Conservation (phyloP, 1,139 yeast genomes). For the Lodderomyces parapsilosis region DNA sequence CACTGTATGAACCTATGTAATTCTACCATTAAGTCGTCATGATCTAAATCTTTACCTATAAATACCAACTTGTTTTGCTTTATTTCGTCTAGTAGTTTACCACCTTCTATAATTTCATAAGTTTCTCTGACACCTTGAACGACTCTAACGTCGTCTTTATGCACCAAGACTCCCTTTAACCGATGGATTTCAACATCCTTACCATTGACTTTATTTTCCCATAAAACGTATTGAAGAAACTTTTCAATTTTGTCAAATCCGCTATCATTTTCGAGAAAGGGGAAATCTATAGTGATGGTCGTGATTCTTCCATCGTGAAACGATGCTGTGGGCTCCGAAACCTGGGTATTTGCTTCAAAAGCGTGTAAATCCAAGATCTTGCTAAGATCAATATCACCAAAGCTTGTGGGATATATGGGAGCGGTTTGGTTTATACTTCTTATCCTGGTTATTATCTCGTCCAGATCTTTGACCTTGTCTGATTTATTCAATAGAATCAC, state of each 20-base stretch:
- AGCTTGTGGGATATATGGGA: constrained; percentile 65
- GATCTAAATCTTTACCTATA: constrained; percentile 68
- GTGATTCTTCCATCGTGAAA: constrained; percentile 57
- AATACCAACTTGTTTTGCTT: constrained; percentile 62
- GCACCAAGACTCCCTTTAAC: constrained; percentile 70
- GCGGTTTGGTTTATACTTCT: constrained; percentile 65
- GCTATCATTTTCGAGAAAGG: constrained; percentile 30
- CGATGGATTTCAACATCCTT: constrained; percentile 69
- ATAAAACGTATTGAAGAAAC: constrained; percentile 63
- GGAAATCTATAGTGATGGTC: constrained; percentile 59
- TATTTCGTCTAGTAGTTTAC: constrained; percentile 35
- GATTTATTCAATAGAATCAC: constrained; percentile 73
- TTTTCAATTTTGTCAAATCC: constrained; percentile 49
- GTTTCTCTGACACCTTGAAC: constrained; percentile 95
- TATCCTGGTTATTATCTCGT: constrained; percentile 37
- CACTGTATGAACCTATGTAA: constrained; percentile 17
- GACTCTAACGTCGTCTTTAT: constrained; percentile 47
- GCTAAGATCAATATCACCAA: constrained; percentile 62
- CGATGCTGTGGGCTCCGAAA: constrained; percentile 24
- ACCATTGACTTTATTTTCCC: constrained; percentile 57
- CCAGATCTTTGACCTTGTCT: constrained; percentile 43
- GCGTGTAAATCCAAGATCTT: constrained; percentile 78
- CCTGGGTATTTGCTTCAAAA: constrained; percentile 49
- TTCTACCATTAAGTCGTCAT: constrained; percentile 28
- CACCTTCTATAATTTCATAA: constrained; percentile 70